Evolutionary conservation across 306 rosid genomes (phyloP).

Genomic region (Vicia sativa): DNA sequence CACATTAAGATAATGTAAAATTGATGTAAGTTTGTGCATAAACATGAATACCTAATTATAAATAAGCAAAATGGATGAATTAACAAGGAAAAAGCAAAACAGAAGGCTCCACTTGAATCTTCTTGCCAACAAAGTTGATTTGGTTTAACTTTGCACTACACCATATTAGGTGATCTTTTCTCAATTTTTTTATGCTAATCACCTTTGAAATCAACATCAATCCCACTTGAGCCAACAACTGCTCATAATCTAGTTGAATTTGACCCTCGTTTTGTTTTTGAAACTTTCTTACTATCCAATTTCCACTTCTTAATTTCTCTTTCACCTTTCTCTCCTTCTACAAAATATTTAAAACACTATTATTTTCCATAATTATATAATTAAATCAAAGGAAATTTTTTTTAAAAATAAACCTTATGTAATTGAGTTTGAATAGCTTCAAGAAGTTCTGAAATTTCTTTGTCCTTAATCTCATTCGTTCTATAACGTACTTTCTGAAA

Average conservation of each 20-base stretch:
- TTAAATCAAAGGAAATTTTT: too few species aligned
- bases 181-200: constrained; percentile 60
- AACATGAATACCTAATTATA: neutral
- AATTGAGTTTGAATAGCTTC: constrained; percentile 45
- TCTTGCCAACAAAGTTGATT: constrained; percentile 52
- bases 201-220: constrained; percentile 74
- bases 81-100: constrained; percentile 79
- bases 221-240: constrained; percentile 71
- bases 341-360: constrained; percentile 13
- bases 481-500: constrained; percentile 41
- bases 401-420: constrained; percentile 57
- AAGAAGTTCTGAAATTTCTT: constrained; percentile 47
- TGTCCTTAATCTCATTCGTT: constrained; percentile 43
- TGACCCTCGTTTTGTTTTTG: constrained; percentile 57
- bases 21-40: too few species aligned
- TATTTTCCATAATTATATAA: too few species aligned
- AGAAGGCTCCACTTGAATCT: constrained; percentile 62
- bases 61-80: constrained; percentile 12
- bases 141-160: constrained; percentile 61
- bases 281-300: constrained; percentile 72
- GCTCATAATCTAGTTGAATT: constrained; percentile 42
- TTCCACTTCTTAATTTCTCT: constrained; percentile 65
- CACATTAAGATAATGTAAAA: too few species aligned
- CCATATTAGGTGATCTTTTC: constrained; percentile 70
- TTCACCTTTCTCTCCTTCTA: constrained; percentile 74